These are phyloP conservation scores for Boletus mariae DNA, from an alignment of 1,284 basidiomycete species.

Conservation along the genomic window DNA sequence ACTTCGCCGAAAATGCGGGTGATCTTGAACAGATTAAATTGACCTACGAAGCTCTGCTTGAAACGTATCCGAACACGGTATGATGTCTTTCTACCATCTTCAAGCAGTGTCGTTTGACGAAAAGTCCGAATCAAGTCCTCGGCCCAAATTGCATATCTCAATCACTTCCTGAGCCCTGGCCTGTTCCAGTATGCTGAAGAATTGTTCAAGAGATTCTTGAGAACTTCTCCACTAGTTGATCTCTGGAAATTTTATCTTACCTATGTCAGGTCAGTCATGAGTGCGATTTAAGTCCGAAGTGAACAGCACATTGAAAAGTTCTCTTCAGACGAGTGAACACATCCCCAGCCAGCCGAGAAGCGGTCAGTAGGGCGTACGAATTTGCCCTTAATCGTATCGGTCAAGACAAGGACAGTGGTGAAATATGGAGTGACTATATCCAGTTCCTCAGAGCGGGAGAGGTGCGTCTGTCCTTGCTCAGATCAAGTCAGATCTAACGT, in stretches of 20 bases:
- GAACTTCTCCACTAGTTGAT: constrained; percentile 76
- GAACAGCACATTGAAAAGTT: constrained; percentile 11
- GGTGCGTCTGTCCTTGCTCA: constrained; percentile 41
- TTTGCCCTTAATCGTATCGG: constrained; percentile 91
- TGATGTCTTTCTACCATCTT: constrained; percentile 22
- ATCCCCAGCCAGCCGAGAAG: constrained; percentile 60
- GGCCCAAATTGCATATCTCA: constrained; percentile 79
- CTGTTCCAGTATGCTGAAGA: constrained; percentile 71
- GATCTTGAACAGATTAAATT: constrained; percentile 62
- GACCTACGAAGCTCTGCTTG: constrained; percentile 64
- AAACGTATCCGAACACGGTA: constrained; percentile 68
- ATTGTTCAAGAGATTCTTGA: constrained; percentile 45
- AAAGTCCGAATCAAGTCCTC: constrained; percentile 47
- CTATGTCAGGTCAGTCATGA: constrained; percentile 44
- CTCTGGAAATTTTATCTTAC: constrained; percentile 81
- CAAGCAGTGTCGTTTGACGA: constrained; percentile 27
- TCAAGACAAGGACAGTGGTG: constrained; percentile 73
- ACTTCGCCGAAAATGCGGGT: constrained; percentile 52
- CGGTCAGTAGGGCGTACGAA: constrained; percentile 88
- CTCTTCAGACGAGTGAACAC: constrained; percentile 49
- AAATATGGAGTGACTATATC: constrained; percentile 80
- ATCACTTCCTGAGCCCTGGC: constrained; percentile 66
- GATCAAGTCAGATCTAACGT: constrained; percentile 5
- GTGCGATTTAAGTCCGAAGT: constrained; percentile 6
- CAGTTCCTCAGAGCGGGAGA: constrained; percentile 80